Conservation (phyloP, 768 basidiomycete genomes). For the Agrocybe praecox region DNA sequence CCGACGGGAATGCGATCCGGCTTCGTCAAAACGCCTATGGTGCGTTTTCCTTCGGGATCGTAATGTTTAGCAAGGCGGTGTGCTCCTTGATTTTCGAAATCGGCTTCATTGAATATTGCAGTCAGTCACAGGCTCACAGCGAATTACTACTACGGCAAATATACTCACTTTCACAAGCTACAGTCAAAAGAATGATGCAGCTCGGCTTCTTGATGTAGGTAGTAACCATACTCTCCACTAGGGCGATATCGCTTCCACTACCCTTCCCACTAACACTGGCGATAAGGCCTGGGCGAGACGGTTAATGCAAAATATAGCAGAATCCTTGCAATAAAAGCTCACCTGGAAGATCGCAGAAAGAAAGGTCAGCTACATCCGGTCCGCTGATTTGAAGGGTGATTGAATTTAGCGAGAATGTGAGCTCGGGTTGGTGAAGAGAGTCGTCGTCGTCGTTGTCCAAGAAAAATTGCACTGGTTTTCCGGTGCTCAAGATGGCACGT, state of each 20-base stretch:
- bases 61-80: conserved; percentile 59
- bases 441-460: conserved; percentile 36
- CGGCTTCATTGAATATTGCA: conserved; percentile 49
- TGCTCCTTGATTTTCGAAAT: conserved; percentile 83
- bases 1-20: conserved; percentile 39
- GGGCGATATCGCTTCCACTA: conserved; percentile 55
- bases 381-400: conserved; percentile 65
- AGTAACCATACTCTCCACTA: conserved; percentile 58
- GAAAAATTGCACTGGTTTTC: conserved; percentile 30
- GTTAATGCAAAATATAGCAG: not conserved
- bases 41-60: conserved; percentile 67
- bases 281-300: conserved; percentile 48
- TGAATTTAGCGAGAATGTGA: conserved; percentile 55
- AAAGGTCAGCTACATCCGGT: conserved; percentile 59
- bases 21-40: conserved; percentile 77
- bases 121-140: not conserved
- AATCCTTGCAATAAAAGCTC: not conserved
- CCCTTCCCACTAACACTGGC: conserved; percentile 51
- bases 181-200: conserved; percentile 52
- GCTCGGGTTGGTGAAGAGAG: conserved; percentile 3
- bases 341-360: conserved; percentile 68
- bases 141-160: not conserved
- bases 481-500: conserved; percentile 64
- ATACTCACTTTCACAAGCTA: conserved; percentile 8
- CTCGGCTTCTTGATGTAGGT: conserved; percentile 63